Evolutionary conservation across 495 filamentous ascomycete species (phyloP).

Genomic region (Aspergillus mulundensis): DNA sequence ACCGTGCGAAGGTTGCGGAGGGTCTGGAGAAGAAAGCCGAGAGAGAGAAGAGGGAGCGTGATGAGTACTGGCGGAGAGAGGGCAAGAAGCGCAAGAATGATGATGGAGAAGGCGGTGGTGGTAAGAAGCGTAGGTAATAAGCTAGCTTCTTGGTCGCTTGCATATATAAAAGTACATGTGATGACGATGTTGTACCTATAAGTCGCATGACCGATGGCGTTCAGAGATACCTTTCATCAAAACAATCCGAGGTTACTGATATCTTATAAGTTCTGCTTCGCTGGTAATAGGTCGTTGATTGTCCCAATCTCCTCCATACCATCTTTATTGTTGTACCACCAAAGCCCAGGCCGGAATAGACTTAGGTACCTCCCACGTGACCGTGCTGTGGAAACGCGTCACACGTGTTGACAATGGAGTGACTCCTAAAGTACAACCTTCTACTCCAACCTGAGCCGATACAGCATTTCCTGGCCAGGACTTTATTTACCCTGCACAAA

Average conservation of each 20-base stretch:
- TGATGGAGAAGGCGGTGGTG: conserved; percentile 59
- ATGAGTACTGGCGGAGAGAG: conserved; percentile 90
- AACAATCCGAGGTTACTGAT: background rate
- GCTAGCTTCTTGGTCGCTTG: conserved; percentile 11
- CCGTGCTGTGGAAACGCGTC: conserved; percentile 24
- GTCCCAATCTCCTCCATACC: no score
- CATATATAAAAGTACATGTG: conserved; percentile 21
- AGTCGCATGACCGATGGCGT: conserved; percentile 25
- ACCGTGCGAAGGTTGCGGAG: conserved; percentile 75
- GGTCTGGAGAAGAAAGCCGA: conserved; percentile 74
- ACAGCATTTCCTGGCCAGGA: background rate
- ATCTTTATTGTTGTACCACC: no score
- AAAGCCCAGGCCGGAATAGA: no score
- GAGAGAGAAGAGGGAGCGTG: conserved; percentile 82
- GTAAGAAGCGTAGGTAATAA: conserved; percentile 59
- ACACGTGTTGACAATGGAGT: conserved; percentile 31
- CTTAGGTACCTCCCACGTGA: conserved; percentile 26
- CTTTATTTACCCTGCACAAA: background rate
- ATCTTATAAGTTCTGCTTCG: no score
- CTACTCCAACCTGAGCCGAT: background rate
- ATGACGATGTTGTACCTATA: conserved; percentile 15
- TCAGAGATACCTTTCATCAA: conserved; percentile 9
- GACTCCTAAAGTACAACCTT: background rate
- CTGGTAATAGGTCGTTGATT: no score
- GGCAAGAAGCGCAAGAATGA: conserved; percentile 83